These are phyloP conservation scores for Prillingera fragicola DNA, from an alignment of 1,284 basidiomycete genomes.

Conservation along the genomic window DNA sequence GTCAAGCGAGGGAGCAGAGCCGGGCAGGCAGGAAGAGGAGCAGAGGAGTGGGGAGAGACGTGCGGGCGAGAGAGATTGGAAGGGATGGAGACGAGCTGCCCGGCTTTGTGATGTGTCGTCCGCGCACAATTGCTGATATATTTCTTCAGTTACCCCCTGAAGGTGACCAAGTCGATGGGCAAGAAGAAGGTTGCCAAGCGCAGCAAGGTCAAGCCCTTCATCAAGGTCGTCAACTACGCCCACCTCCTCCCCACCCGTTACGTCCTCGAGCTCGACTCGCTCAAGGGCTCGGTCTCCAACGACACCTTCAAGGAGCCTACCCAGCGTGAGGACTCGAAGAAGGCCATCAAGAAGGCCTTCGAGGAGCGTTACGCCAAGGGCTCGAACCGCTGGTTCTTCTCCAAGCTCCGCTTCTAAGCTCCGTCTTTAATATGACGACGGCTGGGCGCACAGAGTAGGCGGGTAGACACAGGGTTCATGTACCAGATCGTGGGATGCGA, in stretches of 20 bases:
- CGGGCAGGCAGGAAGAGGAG: too few relatives aligned
- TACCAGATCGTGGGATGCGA: slow-evolving; percentile 20
- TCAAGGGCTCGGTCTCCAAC: slow-evolving; percentile 73
- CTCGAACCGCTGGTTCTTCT: slow-evolving; percentile 82
- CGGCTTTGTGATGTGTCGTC: not conserved
- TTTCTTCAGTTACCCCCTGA: slow-evolving; percentile 69
- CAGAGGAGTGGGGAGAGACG: too few relatives aligned
- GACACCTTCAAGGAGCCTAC: slow-evolving; percentile 95
- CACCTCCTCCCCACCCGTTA: slow-evolving; percentile 98
- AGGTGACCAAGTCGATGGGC: slow-evolving; percentile 94
- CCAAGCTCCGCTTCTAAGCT: slow-evolving; percentile 40
- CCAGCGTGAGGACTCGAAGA: slow-evolving; percentile 88
- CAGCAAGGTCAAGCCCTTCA: slow-evolving; percentile 96
- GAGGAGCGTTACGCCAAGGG: slow-evolving; percentile 87
- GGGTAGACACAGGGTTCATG: slow-evolving; percentile 13
- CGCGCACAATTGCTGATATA: too few relatives aligned
- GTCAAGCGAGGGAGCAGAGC: too few relatives aligned
- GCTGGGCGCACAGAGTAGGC: too few relatives aligned
- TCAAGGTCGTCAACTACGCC: slow-evolving; percentile 97
- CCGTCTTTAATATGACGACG: too few relatives aligned
- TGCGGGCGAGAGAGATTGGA: too few relatives aligned
- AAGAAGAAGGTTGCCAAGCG: slow-evolving; percentile 84
- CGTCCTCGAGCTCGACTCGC: slow-evolving; percentile 82
- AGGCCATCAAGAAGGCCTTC: slow-evolving; percentile 88
- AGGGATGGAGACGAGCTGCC: too few relatives aligned